phyloP scores from a whole-genome alignment of 805 yeast species.

The Clavispora santaluciae region DNA sequence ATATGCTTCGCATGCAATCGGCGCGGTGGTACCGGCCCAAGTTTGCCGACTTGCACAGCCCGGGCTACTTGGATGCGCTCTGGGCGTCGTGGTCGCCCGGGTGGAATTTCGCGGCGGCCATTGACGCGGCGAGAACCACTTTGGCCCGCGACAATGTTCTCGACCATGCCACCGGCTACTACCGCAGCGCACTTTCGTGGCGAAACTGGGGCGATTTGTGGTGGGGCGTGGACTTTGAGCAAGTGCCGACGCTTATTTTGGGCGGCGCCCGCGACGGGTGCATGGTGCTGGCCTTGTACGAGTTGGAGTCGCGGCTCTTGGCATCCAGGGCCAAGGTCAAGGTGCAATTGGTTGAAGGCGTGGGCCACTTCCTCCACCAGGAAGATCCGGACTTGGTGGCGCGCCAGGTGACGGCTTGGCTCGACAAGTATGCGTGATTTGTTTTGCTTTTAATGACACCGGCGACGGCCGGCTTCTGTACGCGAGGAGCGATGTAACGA shows the following conservation, averaged over 20 bases:
- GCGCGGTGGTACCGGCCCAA: constrained; percentile 17
- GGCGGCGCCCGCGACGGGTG: constrained; percentile 40
- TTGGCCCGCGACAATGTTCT: constrained; percentile 23
- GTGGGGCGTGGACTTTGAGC: constrained; percentile 29
- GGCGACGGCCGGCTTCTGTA: too few species aligned
- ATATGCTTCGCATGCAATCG: constrained; percentile 36
- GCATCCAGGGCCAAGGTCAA: constrained; percentile 16
- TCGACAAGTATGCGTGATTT: constrained; percentile 11
- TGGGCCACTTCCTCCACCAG: constrained; percentile 39
- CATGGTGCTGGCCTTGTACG: constrained; percentile 26
- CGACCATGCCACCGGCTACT: constrained; percentile 36
- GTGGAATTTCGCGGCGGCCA: constrained; percentile 27
- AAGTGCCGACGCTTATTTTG: constrained; percentile 33
- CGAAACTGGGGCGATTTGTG: constrained; percentile 6
- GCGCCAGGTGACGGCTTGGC: constrained; percentile 25
- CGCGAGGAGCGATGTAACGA: too few species aligned
- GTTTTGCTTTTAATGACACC: background rate
- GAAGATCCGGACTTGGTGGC: constrained; percentile 32
- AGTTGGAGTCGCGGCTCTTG: constrained; percentile 20
- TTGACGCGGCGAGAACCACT: constrained; percentile 25
- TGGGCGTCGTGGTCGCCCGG: constrained; percentile 40
- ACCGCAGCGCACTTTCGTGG: constrained; percentile 21
- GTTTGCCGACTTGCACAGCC: constrained; percentile 12
- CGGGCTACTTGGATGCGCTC: constrained; percentile 26
- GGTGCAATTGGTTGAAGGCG: constrained; percentile 21